These are phyloP conservation scores for Zygnema circumcarinatum DNA, from an alignment of 139 green algal genomes.

Conservation along the genomic window DNA sequence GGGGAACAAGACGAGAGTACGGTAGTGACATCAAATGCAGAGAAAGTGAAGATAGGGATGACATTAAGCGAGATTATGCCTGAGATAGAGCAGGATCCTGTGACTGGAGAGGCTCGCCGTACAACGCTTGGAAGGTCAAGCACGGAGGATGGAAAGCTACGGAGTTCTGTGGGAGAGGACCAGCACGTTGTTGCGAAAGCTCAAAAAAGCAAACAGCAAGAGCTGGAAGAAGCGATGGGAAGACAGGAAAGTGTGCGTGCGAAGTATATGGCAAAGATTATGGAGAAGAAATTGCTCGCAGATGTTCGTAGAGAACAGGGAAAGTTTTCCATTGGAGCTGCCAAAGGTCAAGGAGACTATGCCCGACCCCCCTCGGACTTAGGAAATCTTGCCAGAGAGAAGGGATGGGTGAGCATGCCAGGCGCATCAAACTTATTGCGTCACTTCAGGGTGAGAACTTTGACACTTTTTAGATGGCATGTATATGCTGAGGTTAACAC, in stretches of 20 bases:
- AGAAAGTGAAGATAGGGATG: not conserved
- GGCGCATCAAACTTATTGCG: slow-evolving; percentile 16
- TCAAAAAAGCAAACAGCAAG: not conserved
- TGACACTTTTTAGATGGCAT: not conserved
- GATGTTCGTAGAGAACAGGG: slow-evolving; percentile 25
- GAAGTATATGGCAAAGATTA: slow-evolving; percentile 38
- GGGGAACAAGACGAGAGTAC: not conserved
- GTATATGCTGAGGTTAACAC: too few species aligned
- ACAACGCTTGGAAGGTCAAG: not conserved
- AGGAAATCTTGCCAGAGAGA: not conserved
- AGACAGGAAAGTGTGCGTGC: slow-evolving; percentile 16
- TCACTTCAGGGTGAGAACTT: slow-evolving; percentile 36
- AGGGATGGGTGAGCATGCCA: slow-evolving; percentile 22
- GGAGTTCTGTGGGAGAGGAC: not conserved
- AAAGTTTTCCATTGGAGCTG: not conserved
- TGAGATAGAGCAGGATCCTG: not conserved
- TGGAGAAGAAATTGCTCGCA: slow-evolving; percentile 41
- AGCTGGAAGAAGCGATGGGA: slow-evolving; percentile 39
- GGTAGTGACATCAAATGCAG: not conserved
- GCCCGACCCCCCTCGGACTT: not conserved
- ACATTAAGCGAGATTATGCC: not conserved
- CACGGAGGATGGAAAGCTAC: not conserved
- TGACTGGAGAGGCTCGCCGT: not conserved
- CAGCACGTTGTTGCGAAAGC: not conserved
- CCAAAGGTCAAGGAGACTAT: not conserved